A percentile compares a stretch with the other conserved stretches of the same genome.
Evolutionary conservation across 495 filamentous ascomycete species (phyloP).

Genomic region (Mycothermus thermophilus): DNA sequence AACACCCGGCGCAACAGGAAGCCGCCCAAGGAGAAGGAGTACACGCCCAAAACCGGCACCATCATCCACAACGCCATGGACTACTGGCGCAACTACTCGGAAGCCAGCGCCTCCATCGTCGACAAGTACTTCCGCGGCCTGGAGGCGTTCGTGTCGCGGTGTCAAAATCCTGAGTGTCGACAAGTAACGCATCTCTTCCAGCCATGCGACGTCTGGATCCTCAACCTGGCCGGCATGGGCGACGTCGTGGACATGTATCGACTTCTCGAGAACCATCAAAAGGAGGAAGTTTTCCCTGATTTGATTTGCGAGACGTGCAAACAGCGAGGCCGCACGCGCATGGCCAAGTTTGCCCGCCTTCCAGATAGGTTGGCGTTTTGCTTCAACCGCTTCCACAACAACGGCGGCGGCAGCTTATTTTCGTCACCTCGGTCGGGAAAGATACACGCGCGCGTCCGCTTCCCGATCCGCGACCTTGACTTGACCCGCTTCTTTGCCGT

Average conservation of each 20-base stretch:
- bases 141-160: slow-evolving; percentile 16
- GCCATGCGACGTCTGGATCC: slow-evolving; percentile 11
- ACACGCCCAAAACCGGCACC: slow-evolving; percentile 10
- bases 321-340: slow-evolving; percentile 17
- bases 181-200: slow-evolving; percentile 14
- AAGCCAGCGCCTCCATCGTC: slow-evolving; percentile 16
- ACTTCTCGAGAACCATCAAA: slow-evolving; percentile 10
- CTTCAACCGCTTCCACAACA: slow-evolving; percentile 17
- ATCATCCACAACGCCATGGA: slow-evolving; percentile 14
- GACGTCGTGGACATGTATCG: slow-evolving; percentile 10
- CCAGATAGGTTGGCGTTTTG: slow-evolving; percentile 22
- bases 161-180: slow-evolving; percentile 13
- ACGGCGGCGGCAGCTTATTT: slow-evolving; percentile 1
- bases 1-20: slow-evolving; percentile 17
- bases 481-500: slow-evolving; percentile 19
- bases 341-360: slow-evolving; percentile 18
- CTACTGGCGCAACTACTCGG: slow-evolving; percentile 17
- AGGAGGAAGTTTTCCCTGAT: slow-evolving; percentile 6
- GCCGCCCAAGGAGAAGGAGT: slow-evolving; percentile 8
- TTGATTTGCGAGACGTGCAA: slow-evolving; percentile 19
- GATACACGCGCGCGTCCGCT: slow-evolving; percentile 16
- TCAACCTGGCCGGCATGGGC: slow-evolving; percentile 7
- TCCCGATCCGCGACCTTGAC: slow-evolving; percentile 25
- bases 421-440: slow-evolving; percentile 11
- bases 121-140: slow-evolving; percentile 27